These are phyloP conservation scores for Saccharomyces hybrid DNA, from an alignment of 1,139 yeast species.

Conservation along the genomic window DNA sequence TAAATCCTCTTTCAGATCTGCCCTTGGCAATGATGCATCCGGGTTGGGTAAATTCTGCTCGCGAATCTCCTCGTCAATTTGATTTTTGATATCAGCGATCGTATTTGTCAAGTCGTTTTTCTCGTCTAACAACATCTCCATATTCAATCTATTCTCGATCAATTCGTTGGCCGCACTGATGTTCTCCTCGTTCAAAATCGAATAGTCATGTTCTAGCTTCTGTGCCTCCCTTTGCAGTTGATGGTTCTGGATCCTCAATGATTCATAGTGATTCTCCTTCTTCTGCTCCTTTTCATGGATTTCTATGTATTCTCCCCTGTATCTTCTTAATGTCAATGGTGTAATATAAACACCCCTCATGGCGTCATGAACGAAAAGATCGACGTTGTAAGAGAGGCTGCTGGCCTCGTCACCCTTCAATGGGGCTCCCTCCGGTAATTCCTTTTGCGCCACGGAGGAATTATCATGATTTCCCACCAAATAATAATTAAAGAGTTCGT, in stretches of 20 bases:
- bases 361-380: conserved; percentile 69
- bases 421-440: conserved; percentile 5
- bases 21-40: conserved; percentile 29
- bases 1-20: conserved; percentile 36
- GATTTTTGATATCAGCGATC: conserved; percentile 41
- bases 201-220: conserved; percentile 60
- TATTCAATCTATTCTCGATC: conserved; percentile 51
- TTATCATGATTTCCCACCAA: conserved; percentile 39
- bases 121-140: conserved; percentile 58
- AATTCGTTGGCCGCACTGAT: conserved; percentile 64
- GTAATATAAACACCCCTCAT: conserved; percentile 54
- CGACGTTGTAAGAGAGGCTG: conserved; percentile 45
- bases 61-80: conserved; percentile 27
- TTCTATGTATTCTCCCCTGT: conserved; percentile 64
- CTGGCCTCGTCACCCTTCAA: conserved; percentile 6
- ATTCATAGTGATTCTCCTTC: conserved; percentile 61
- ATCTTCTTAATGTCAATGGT: conserved; percentile 63
- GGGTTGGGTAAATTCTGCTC: conserved; percentile 25
- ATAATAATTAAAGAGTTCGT: conserved; percentile 58
- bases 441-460: not conserved
- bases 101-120: conserved; percentile 50
- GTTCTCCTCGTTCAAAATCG: conserved; percentile 68
- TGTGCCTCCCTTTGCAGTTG: conserved; percentile 65
- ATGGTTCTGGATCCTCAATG: conserved; percentile 57
- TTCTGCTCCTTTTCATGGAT: conserved; percentile 59